These are phyloP conservation scores for Apiotrichum porosum DNA, from an alignment of 1,284 basidiomycete species.

Conservation along the genomic window DNA sequence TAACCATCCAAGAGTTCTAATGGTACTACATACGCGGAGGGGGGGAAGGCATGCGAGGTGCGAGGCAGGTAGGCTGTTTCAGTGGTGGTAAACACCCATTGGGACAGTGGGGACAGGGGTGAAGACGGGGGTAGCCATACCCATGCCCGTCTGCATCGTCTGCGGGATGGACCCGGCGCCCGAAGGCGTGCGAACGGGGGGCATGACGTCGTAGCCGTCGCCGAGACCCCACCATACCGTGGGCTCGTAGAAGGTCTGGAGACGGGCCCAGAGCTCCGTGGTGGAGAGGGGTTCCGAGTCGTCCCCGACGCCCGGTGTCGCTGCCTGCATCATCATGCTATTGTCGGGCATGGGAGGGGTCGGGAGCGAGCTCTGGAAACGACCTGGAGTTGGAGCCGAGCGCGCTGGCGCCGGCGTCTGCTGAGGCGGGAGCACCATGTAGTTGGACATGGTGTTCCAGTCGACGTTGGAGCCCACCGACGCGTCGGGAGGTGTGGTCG, in stretches of 20 bases:
- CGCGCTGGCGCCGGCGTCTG: neutral
- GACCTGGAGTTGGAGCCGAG: neutral
- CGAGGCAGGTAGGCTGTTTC: no score
- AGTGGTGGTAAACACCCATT: no score
- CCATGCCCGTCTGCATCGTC: neutral
- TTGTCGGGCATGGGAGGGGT: neutral
- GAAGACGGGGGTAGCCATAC: neutral
- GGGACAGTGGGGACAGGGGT: no score
- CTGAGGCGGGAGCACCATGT: no score
- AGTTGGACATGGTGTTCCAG: no score
- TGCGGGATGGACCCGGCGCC: neutral
- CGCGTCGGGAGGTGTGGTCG: no score
- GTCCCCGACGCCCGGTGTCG: neutral
- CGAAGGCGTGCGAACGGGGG: neutral
- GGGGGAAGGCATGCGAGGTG: neutral
- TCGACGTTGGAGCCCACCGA: no score
- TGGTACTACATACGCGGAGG: no score
- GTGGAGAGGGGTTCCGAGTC: neutral
- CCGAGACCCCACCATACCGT: conserved; percentile 16
- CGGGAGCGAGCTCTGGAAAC: neutral
- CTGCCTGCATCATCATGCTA: conserved; percentile 3
- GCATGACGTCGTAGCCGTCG: neutral
- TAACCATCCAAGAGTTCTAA: no score
- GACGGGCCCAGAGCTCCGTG: conserved; percentile 36
- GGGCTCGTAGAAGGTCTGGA: conserved; percentile 44